Base-by-base conservation (phyloP, 108 stramenopile species). In the Skeletonema menzelii region DNA sequence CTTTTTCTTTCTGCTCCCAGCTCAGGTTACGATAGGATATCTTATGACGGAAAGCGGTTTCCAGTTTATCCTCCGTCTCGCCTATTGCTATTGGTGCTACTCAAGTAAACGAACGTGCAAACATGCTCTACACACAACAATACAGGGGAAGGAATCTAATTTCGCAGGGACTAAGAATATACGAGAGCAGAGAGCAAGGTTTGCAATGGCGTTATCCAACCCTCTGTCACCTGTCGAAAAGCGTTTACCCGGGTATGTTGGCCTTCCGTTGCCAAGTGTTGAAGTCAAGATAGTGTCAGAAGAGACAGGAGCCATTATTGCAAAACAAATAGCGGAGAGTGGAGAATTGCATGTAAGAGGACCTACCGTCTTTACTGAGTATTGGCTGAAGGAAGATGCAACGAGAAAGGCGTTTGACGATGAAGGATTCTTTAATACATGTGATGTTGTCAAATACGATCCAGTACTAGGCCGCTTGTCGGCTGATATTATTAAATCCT, bases 141-240 rank as follows among this genome's bases (percentile, higher is more conserved):
- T 53, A 22, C n/a, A 53, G 49, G 20, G 49, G 49, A 53, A 20
- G 49, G 8, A 53, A 22, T 53, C 8, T 7, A 53, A 8, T 24
- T 24, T 22, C 22, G 10, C 49, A 53, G 49, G 22, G 49, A 53
- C 8, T 24, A 22, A 20, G 49, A 53, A 10, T 22, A 10, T 22
- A 53, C 46, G 46, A 19, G 17, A 32, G 7, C 31, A n/a, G n/a
- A n/a, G n/a, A n/a, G n/a, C 82, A 0, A 82, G 83, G 64, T 72
- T 86, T 59, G 85, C 73, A 15, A 86, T 86, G 85, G 82, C 82
- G 3, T 65, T 86, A 30, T 77, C 77, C 42, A 86, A 86, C 62
- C 85, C 85, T 22, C 63, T 75, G 47, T 27, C 24, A 12, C 67
- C 72, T 20, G 57, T 65, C 12, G 63, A 62, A 55, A 44, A 64